These are phyloP conservation scores for Tetracladium maxilliforme DNA, from an alignment of 2,329 filamentous ascomycete species.

Conservation along the genomic window DNA sequence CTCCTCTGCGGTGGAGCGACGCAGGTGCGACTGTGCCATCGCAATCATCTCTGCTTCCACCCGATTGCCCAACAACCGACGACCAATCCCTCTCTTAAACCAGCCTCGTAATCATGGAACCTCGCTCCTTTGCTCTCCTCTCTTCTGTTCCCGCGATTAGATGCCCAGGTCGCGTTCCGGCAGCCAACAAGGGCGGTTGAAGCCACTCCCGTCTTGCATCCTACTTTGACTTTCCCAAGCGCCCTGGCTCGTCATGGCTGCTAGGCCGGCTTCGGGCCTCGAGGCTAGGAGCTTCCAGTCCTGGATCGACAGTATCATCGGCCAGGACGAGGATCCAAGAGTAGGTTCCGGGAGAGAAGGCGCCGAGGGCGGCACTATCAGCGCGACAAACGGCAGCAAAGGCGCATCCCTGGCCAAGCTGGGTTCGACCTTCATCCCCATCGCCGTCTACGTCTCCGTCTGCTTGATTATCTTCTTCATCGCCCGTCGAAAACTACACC, in stretches of 20 bases:
- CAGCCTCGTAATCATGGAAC: too few relatives aligned
- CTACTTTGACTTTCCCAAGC: not conserved
- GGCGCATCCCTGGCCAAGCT: constrained; percentile 24
- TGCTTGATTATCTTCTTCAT: constrained; percentile 36
- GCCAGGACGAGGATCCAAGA: constrained; percentile 16
- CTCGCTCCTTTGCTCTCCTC: too few relatives aligned
- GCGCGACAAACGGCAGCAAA: constrained; percentile 17
- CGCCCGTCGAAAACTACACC: constrained; percentile 28
- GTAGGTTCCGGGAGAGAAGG: constrained; percentile 27
- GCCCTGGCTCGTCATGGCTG: not conserved
- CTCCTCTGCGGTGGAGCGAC: too few relatives aligned
- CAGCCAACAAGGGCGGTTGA: too few relatives aligned
- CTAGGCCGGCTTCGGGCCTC: not conserved
- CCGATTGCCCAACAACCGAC: too few relatives aligned
- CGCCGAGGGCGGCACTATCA: constrained; percentile 21
- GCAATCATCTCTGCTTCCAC: too few relatives aligned
- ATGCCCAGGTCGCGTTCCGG: too few relatives aligned
- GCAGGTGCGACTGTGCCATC: too few relatives aligned
- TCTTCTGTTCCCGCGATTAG: too few relatives aligned
- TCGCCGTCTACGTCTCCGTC: constrained; percentile 29
- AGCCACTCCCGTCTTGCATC: too few relatives aligned
- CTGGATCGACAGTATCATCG: not conserved
- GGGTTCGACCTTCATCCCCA: constrained; percentile 36
- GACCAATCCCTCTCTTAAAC: too few relatives aligned
- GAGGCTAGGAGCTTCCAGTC: not conserved